These are phyloP conservation scores for Puya raimondii DNA, from an alignment of 176 grass and related monocot genomes.

Conservation along the genomic window DNA sequence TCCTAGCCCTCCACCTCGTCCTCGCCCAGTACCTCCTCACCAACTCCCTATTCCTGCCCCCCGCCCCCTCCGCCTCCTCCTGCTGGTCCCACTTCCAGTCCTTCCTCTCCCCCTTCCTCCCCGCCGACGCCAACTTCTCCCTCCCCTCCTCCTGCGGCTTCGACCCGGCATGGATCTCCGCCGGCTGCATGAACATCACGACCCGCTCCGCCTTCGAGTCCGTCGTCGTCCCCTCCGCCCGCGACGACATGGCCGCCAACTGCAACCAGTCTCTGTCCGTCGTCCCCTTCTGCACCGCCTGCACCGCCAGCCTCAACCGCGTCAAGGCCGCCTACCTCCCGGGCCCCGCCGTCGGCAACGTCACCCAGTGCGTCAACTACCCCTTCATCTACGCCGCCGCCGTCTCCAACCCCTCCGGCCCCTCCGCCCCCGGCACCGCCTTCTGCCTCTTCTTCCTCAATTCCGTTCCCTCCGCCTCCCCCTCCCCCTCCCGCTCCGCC, in stretches of 20 bases:
- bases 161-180: conserved; percentile 27
- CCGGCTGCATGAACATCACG: conserved; percentile 58
- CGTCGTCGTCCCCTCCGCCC: conserved; percentile 27
- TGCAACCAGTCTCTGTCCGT: conserved; percentile 48
- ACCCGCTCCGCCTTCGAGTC: conserved; percentile 39
- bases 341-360: conserved; percentile 15
- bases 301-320: conserved; percentile 46
- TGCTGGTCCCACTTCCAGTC: conserved; percentile 32
- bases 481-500: conserved; percentile 2
- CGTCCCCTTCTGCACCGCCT: conserved; percentile 53
- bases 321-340: conserved; percentile 52
- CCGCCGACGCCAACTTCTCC: not conserved
- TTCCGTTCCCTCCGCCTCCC: not conserved
- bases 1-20: conserved; percentile 15
- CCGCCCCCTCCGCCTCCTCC: conserved; percentile 35
- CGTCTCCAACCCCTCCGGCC: conserved; percentile 30
- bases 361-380: conserved; percentile 59
- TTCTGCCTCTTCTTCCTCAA: conserved; percentile 59
- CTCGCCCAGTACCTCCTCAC: conserved; percentile 23
- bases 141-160: conserved; percentile 50
- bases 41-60: conserved; percentile 45
- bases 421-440: conserved; percentile 36
- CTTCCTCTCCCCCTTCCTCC: conserved; percentile 11
- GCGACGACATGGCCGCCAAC: conserved; percentile 32
- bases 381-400: conserved; percentile 69